phyloP scores from a whole-genome alignment of 495 filamentous ascomycete species.

The Daldinia bambusicola region DNA sequence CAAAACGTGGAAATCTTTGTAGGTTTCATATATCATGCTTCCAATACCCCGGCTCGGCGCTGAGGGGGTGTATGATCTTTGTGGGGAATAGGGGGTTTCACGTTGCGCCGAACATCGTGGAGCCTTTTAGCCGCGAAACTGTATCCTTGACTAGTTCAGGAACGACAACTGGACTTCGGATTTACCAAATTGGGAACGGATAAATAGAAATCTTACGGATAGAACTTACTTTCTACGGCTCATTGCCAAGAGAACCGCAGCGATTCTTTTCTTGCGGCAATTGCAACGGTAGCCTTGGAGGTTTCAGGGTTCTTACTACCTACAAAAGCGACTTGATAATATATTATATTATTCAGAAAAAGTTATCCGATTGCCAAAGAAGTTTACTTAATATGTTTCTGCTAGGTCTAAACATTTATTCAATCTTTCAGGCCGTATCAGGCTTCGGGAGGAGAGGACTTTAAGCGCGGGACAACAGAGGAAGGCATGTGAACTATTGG shows the following conservation, averaged over 20 bases:
- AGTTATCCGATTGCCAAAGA: too few relatives aligned
- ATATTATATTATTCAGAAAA: too few relatives aligned
- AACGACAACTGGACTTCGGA: constrained; percentile 9
- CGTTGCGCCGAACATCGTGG: constrained; percentile 10
- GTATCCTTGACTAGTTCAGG: constrained; percentile 21
- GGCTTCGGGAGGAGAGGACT: too few relatives aligned
- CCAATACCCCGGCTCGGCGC: constrained; percentile 43
- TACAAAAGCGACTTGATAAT: too few relatives aligned
- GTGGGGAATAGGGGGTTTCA: constrained; percentile 19
- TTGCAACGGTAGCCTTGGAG: too few relatives aligned
- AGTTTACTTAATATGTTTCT: too few relatives aligned
- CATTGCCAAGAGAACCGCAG: too few relatives aligned
- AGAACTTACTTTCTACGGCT: background rate
- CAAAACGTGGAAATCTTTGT: constrained; percentile 19
- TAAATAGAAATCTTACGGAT: constrained; percentile 26
- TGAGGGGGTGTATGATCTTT: constrained; percentile 32
- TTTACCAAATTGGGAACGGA: constrained; percentile 29
- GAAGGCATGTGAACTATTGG: too few relatives aligned
- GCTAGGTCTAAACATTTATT: too few relatives aligned
- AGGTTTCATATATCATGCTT: constrained; percentile 10
- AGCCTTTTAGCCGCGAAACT: constrained; percentile 37
- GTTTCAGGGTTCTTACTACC: too few relatives aligned
- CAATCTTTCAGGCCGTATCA: too few relatives aligned
- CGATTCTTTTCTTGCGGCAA: background rate
- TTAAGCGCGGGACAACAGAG: too few relatives aligned